These are phyloP conservation scores for Penicillium alfredii DNA, from an alignment of 495 filamentous ascomycete genomes.

Conservation along the genomic window DNA sequence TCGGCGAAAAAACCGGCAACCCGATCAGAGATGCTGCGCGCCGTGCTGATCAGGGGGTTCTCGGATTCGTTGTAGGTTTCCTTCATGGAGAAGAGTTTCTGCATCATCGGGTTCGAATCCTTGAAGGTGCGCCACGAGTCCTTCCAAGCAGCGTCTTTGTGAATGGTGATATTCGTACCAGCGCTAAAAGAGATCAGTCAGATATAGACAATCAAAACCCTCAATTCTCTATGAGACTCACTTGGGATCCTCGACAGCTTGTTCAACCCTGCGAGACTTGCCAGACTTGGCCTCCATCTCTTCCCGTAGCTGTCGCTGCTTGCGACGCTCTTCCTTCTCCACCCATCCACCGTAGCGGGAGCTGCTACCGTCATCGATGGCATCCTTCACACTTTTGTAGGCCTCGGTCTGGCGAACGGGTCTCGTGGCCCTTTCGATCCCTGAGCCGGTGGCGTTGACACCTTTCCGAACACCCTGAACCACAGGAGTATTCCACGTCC, in stretches of 20 bases:
- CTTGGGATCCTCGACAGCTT: conserved; percentile 77
- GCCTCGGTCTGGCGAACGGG: conserved; percentile 91
- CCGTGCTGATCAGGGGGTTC: conserved; percentile 89
- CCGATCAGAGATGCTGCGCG: conserved; percentile 86
- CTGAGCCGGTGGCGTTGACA: conserved; percentile 75
- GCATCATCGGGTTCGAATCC: conserved; percentile 81
- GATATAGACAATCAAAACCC: conserved; percentile 1
- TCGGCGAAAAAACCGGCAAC: conserved; percentile 96
- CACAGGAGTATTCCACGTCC: conserved; percentile 94
- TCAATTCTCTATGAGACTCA: conserved; percentile 45
- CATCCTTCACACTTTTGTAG: conserved; percentile 88
- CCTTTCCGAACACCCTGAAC: conserved; percentile 89
- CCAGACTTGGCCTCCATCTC: conserved; percentile 50
- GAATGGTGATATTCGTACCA: conserved; percentile 86
- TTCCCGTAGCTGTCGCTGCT: conserved; percentile 67
- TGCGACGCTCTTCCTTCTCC: conserved; percentile 88
- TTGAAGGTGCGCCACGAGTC: conserved; percentile 91
- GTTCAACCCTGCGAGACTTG: conserved; percentile 43
- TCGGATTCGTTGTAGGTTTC: conserved; percentile 89
- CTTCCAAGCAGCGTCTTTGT: conserved; percentile 96
- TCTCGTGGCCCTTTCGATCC: conserved; percentile 85
- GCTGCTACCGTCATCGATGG: conserved; percentile 95
- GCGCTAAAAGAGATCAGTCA: conserved; percentile 53
- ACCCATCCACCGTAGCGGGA: conserved; percentile 93
- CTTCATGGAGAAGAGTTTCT: conserved; percentile 77